These are phyloP conservation scores for Fusarium chlamydosporum DNA, from an alignment of 2,329 filamentous ascomycete genomes.

Conservation along the genomic window DNA sequence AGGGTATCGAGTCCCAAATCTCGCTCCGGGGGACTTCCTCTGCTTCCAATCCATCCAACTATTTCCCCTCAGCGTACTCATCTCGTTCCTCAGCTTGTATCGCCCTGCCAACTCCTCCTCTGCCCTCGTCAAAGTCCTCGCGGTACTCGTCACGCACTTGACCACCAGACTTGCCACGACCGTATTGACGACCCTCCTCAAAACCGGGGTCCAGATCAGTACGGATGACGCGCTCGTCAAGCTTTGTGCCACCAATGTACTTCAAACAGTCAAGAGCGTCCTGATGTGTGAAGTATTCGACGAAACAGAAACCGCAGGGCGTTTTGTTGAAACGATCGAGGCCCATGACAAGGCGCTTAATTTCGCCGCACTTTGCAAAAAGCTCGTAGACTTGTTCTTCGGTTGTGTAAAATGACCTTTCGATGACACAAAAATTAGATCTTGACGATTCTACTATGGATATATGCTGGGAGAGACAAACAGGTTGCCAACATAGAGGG, in stretches of 20 bases:
- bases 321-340: constrained; percentile 98
- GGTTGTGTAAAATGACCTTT: constrained; percentile 94
- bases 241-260: constrained; percentile 97
- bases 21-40: constrained; percentile 8
- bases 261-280: constrained; percentile 99
- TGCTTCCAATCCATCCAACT: constrained; percentile 25
- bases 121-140: constrained; percentile 95
- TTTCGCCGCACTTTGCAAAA: constrained; percentile 96
- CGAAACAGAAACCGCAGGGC: constrained; percentile 98
- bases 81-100: constrained; percentile 68
- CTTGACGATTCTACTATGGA: not conserved
- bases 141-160: constrained; percentile 98
- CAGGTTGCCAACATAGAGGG: constrained; percentile 97
- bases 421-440: constrained; percentile 36
- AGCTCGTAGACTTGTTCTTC: constrained; percentile 99
- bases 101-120: constrained; percentile 88
- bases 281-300: constrained; percentile 98
- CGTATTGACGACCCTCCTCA: constrained; percentile 95
- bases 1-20: constrained; percentile 49
- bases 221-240: constrained; percentile 96
- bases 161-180: constrained; percentile 92
- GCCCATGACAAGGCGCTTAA: constrained; percentile 98
- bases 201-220: constrained; percentile 97
- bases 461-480: constrained; percentile 57
- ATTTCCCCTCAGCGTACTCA: constrained; percentile 58